Evolutionary conservation across 1,284 basidiomycete species (phyloP), one percentile per base, ranked within the genome.

Genomic region (Trametes sp.): DNA sequence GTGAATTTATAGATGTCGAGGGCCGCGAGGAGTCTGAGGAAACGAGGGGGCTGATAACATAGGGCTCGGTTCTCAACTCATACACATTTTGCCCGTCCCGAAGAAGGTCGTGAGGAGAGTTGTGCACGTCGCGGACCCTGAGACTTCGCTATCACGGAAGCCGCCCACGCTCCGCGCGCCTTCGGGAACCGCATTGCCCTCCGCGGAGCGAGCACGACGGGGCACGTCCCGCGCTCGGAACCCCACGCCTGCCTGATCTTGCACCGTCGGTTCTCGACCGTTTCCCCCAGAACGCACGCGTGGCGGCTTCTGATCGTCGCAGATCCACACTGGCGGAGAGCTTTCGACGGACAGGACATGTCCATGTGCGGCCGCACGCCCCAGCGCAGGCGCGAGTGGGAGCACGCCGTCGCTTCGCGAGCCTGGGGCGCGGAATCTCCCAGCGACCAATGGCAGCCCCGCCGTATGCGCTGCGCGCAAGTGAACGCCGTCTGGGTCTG

Each of bases 101-200:
- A 59, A 59, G 41, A 53, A 53, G 57, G 35, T n/a, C n/a, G n/a
- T n/a, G n/a, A n/a, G n/a, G n/a, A n/a, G 24, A 4, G 33, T 9
- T 4, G 35, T 4, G 35, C 35, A 19, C 16, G 38, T 19, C 28
- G 56, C 56, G 46, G 56, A 60, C 54, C 58, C 56, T 50, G 59
- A 56, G 42, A 23, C 64, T 66, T 66, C 65, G 65, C 62, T 57
- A 66, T 66, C 65, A 66, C 65, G 59, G 59, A 66, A 66, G 28
- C 48, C 28, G 24, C 19, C 28, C 46, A 48, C 50, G 64, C 61
- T 36, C 48, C 56, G 23, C 45, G 44, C 36, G 45, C 52, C 58
- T 46, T 23, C 33, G 57, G 61, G 65, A 62, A 56, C 45, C 58
- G 33, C 62, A 59, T 57, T 48, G 59, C 62, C 65, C 62, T 48